phyloP scores from a whole-genome alignment of 805 yeast species.

The Aciculoconidium aculeatum region DNA sequence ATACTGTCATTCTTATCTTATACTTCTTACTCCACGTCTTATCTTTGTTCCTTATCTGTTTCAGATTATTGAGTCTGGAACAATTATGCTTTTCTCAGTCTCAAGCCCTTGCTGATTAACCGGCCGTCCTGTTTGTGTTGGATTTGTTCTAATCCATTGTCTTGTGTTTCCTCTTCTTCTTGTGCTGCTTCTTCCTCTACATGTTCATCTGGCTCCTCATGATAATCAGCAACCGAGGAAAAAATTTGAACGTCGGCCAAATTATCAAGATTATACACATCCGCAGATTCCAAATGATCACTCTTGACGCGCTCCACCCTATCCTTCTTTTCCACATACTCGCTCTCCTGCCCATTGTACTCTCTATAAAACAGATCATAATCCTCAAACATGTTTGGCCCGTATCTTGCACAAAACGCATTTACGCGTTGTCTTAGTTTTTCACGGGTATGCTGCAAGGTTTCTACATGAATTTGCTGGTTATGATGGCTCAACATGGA shows the following conservation, averaged over 20 bases:
- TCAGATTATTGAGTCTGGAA: too few relatives aligned
- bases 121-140: too few relatives aligned
- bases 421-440: constrained; percentile 24
- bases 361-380: constrained; percentile 26
- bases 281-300: constrained; percentile 4
- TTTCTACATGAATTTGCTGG: constrained; percentile 26
- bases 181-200: too few relatives aligned
- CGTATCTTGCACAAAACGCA: constrained; percentile 31
- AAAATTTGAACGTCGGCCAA: constrained; percentile 27
- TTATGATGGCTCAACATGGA: constrained; percentile 25
- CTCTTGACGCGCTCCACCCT: constrained; percentile 1
- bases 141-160: too few relatives aligned
- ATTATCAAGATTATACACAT: constrained; percentile 13
- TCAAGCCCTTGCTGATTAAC: too few relatives aligned
- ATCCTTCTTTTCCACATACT: constrained; percentile 2
- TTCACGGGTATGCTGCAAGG: constrained; percentile 22
- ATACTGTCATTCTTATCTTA: too few relatives aligned
- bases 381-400: constrained; percentile 35
- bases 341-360: constrained; percentile 11
- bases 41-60: too few relatives aligned
- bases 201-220: constrained; percentile 1
- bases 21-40: too few relatives aligned
- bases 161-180: too few relatives aligned
- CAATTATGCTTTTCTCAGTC: too few relatives aligned
- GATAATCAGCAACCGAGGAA: constrained; percentile 11